Conservation (phyloP, 2,329 filamentous ascomycete genomes). For the Teratosphaeria epicoccoides region DNA sequence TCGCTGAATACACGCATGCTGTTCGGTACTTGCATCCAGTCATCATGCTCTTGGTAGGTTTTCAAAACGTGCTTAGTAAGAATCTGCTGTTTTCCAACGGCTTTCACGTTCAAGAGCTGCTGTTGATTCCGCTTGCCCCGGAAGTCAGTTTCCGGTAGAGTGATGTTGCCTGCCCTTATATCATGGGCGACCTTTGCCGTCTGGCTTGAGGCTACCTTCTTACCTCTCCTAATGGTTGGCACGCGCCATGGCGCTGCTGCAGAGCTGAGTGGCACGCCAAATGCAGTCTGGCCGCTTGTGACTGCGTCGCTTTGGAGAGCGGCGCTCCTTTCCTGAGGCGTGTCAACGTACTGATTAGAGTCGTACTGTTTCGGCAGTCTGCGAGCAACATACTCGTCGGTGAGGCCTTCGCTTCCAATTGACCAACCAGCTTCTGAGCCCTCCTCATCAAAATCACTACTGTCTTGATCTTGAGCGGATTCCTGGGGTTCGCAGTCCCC, state of each 20-base stretch:
- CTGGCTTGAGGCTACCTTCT: not conserved
- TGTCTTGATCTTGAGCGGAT: not conserved
- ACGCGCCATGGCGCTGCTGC: not conserved
- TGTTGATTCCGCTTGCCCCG: too few species aligned
- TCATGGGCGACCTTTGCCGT: not conserved
- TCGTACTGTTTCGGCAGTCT: not conserved
- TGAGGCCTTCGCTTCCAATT: not conserved
- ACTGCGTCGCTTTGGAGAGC: not conserved
- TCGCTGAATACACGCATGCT: not conserved
- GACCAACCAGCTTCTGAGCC: not conserved
- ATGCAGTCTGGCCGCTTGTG: not conserved
- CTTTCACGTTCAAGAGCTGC: too few species aligned
- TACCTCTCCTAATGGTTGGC: not conserved
- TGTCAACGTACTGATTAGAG: not conserved
- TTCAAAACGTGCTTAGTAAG: not conserved
- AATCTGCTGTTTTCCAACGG: not conserved
- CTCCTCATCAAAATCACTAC: not conserved
- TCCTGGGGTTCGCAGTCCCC: not conserved
- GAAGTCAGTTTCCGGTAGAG: not conserved
- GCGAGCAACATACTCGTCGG: not conserved
- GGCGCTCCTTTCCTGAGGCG: not conserved
- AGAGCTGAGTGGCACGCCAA: not conserved
- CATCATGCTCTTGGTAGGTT: not conserved
- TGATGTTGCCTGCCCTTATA: not conserved
- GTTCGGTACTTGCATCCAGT: not conserved